Conservation (phyloP, 345 rosid genomes). For the Brassica cretica region DNA sequence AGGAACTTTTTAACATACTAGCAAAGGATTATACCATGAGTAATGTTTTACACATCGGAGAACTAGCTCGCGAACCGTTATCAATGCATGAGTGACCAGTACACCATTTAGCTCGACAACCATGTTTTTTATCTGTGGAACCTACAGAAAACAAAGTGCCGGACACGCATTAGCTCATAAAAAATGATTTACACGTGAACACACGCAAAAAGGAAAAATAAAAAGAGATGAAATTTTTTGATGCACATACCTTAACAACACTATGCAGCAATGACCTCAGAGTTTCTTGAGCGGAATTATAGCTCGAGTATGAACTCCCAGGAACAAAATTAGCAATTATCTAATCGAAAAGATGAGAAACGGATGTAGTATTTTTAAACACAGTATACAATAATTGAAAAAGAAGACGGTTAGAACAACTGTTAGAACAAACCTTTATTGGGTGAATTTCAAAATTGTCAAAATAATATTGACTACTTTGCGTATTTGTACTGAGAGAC, state of each 20-base stretch:
- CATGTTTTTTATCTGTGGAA: conserved; percentile 78
- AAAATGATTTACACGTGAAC: conserved; percentile 20
- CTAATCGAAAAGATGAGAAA: conserved; percentile 43
- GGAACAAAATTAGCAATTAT: conserved; percentile 81
- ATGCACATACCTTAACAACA: conserved; percentile 72
- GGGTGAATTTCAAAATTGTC: conserved; percentile 97
- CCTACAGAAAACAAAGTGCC: conserved; percentile 52
- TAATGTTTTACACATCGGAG: conserved; percentile 83
- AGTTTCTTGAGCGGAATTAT: conserved; percentile 87
- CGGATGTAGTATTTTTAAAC: conserved; percentile 24
- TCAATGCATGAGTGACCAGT: conserved; percentile 85
- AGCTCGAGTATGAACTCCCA: conserved; percentile 81
- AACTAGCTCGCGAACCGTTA: conserved; percentile 71
- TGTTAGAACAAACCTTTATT: conserved; percentile 61
- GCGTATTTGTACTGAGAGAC: conserved; percentile 69
- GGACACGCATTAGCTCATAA: conserved; percentile 16
- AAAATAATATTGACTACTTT: conserved; percentile 78
- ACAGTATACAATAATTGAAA: conserved; percentile 8
- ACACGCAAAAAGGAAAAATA: conserved; percentile 21
- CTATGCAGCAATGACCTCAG: conserved; percentile 86
- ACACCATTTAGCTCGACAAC: conserved; percentile 94
- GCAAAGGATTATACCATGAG: conserved; percentile 61
- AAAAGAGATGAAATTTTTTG: conserved; percentile 12
- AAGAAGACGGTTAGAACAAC: conserved; percentile 12
- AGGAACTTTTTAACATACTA: background rate